These are phyloP conservation scores for Fragaria iinumae DNA, from an alignment of 306 rosid genomes.

Conservation along the genomic window DNA sequence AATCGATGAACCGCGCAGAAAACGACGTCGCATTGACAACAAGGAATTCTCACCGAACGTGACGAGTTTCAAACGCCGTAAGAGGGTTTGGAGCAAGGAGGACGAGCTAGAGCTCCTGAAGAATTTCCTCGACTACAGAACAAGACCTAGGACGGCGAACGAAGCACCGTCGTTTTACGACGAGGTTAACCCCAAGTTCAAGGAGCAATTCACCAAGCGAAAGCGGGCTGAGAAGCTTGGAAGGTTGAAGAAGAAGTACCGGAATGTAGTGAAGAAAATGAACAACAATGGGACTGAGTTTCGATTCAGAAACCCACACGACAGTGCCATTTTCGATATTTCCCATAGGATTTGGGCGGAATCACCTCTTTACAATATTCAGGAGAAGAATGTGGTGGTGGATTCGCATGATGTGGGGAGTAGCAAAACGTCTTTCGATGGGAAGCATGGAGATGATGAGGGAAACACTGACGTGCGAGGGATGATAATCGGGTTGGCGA, in stretches of 20 bases:
- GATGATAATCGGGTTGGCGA: slow-evolving; percentile 20
- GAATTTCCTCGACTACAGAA: slow-evolving; percentile 56
- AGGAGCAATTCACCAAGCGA: slow-evolving; percentile 56
- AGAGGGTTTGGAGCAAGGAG: slow-evolving; percentile 69
- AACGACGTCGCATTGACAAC: slow-evolving; percentile 44
- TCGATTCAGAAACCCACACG: slow-evolving; percentile 60
- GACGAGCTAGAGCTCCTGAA: slow-evolving; percentile 77
- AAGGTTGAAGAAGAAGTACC: slow-evolving; percentile 71
- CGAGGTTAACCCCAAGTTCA: slow-evolving; percentile 54
- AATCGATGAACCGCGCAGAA: slow-evolving; percentile 18
- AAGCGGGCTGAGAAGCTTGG: slow-evolving; percentile 75
- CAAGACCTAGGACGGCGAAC: slow-evolving; percentile 29
- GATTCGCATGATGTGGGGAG: slow-evolving; percentile 7
- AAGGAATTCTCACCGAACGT: background rate
- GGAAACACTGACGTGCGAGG: background rate
- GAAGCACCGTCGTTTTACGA: slow-evolving; percentile 46
- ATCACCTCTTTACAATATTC: background rate
- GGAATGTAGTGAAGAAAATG: slow-evolving; percentile 38
- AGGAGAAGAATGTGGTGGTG: slow-evolving; percentile 11
- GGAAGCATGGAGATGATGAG: slow-evolving; percentile 3
- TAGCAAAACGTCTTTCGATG: background rate
- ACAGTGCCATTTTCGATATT: slow-evolving; percentile 63
- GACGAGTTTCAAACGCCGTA: background rate
- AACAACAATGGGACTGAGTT: slow-evolving; percentile 45
- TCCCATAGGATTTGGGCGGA: slow-evolving; percentile 67